Evolutionary conservation across 306 rosid genomes (phyloP), one percentile per base, ranked within the genome.

Genomic region (Quercus suber): DNA sequence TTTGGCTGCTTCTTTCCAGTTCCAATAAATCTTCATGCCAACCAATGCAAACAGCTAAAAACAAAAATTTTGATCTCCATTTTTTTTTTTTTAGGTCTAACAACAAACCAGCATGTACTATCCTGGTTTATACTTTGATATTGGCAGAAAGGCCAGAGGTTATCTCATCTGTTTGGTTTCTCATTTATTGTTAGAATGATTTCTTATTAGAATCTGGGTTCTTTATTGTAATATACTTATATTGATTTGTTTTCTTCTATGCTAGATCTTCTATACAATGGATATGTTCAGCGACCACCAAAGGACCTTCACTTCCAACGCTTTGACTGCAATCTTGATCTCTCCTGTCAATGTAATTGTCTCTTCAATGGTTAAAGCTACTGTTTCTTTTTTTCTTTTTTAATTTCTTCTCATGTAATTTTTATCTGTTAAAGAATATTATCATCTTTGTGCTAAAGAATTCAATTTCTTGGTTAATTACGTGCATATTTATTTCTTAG

Each of bases 81-180:
- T 49, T 49, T 49, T 45, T 45, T 45, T 45, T 41, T 49, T 49
- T 12, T 1, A 61, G 67, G 64, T 68, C n/a, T 60, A 60, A 75
- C 56, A 51, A 71, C 67, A 84, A 88, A 89, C 88, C 87, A 84
- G 84, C 79, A 80, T 33, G 64, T 70, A 78, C 82, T 70, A 78
- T 77, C 88, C 90, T 0, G 91, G 97, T 71, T 60, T 78, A 71
- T 88, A 76, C 80, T 89, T 68, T 69, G 88, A 82, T 60, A 82
- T 89, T 73, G 94, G 97, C 35, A 87, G 85, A 83, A 88, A 84
- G 59, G 94, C 94, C 76, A 88, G 80, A 92, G 94, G 97, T 92
- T 45, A 77, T n/a, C 65, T 72, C 69, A 76, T 33, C 31, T 79
- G 7, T 1, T 71, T 37, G 33, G 53, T 18, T 75, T 74, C 56